Evolutionary conservation across 371 early-diverging fungal genomes (phyloP), one percentile per base, ranked within the genome.

Genomic region (Lichtheimia corymbifera): DNA sequence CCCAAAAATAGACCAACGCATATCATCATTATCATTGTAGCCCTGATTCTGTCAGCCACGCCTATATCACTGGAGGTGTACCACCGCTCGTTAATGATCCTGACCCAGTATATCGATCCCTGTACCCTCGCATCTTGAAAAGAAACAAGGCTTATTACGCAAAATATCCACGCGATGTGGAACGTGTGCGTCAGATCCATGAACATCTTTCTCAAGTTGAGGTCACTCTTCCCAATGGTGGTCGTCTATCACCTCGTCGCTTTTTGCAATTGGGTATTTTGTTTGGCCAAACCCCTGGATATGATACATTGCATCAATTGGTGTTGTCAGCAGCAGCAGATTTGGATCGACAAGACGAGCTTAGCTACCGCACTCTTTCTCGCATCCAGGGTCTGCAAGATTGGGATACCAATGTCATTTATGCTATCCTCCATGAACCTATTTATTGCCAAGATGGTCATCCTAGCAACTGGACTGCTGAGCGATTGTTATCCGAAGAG

Each of bases 1-100:
- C 4, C 12, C 15, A 0, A n/a, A 50, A 28, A 17, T 9, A 25
- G 25, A 47, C 13, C 17, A 45, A 25, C 15, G 42, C n/a, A 18
- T 53, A 18, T 56, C n/a, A 28, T 55, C 24, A 43, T 22, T 45
- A 14, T 43, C 2, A 11, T 45, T 15, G 5, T 65, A 84, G 87
- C 65, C 89, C 91, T 0, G 64, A 76, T n/a, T 87, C 89, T 7
- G 55, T 90, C 47, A 68, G 83, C n/a, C 73, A 82, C 30, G 89
- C 87, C 0, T 86, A 80, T 47, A 87, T 88, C 58, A 88, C 91
- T 2, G 91, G 91, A 42, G 91, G 91, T 42, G 79, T 89, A n/a
- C 90, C 90, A 35, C 91, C 91, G 18, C 68, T 87, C 14, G 76
- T 83, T 13, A 79, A 87, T 52, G 67, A 73, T 4, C 83, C 90